phyloP scores from a whole-genome alignment of 352 stramenopile species.

The Phytophthora nicotianae region DNA sequence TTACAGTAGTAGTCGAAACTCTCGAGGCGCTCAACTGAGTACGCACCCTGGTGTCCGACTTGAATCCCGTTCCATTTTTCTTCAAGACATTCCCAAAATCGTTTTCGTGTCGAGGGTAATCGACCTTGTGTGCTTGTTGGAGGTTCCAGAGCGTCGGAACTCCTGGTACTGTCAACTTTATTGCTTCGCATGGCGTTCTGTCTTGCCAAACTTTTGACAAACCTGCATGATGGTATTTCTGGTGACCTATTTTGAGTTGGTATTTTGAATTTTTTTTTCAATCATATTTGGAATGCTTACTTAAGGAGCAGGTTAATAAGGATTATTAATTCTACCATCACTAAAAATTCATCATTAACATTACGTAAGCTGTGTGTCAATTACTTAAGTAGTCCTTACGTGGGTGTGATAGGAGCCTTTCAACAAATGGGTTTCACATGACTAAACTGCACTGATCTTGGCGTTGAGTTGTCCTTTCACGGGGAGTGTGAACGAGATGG shows the following conservation, averaged over 20 bases:
- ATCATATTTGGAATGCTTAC: too few species aligned
- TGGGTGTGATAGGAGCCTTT: too few species aligned
- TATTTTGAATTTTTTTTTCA: too few species aligned
- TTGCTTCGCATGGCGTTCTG: not conserved
- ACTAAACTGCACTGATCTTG: constrained; percentile 38
- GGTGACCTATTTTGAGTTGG: not conserved
- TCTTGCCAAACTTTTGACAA: not conserved
- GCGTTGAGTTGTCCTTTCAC: constrained; percentile 43
- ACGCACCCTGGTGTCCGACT: constrained; percentile 21
- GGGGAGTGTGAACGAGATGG: constrained; percentile 57
- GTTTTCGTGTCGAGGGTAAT: not conserved
- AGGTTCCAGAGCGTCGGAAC: not conserved
- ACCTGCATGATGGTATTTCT: too few species aligned
- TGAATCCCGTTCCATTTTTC: constrained; percentile 4
- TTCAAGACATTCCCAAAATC: not conserved
- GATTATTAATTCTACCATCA: too few species aligned
- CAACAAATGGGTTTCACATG: not conserved
- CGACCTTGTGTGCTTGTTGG: not conserved
- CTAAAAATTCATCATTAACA: too few species aligned
- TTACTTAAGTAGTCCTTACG: too few species aligned
- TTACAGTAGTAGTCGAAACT: constrained; percentile 27
- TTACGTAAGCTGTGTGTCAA: too few species aligned
- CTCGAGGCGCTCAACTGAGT: constrained; percentile 18
- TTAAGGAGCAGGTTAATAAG: too few species aligned
- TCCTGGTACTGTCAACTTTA: not conserved